phyloP scores from a whole-genome alignment of 805 yeast species.

The Barnettozyma wickerhamii region DNA sequence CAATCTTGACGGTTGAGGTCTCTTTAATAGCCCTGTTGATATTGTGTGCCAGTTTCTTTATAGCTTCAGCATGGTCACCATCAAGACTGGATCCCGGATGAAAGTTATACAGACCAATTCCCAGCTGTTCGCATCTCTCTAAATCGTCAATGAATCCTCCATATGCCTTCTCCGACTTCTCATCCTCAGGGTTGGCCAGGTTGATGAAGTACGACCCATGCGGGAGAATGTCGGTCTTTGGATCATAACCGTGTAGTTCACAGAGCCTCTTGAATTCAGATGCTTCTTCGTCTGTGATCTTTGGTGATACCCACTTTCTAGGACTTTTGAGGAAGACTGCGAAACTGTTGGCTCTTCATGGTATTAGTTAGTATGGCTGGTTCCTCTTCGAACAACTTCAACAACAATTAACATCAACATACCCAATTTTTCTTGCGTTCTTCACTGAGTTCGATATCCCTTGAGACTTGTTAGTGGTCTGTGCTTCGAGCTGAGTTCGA shows the following conservation, averaged over 20 bases:
- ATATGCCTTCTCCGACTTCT: constrained; percentile 71
- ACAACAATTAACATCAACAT: too few species aligned
- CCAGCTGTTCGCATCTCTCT: constrained; percentile 77
- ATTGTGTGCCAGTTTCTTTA: constrained; percentile 67
- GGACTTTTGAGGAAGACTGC: constrained; percentile 91
- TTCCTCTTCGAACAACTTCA: too few species aligned
- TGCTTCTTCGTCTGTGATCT: constrained; percentile 62
- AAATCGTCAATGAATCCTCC: constrained; percentile 82
- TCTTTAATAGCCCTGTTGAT: constrained; percentile 73
- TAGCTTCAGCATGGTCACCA: constrained; percentile 62
- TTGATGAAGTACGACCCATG: constrained; percentile 95
- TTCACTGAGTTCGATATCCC: constrained; percentile 61
- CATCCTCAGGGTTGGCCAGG: constrained; percentile 83
- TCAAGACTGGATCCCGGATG: constrained; percentile 90
- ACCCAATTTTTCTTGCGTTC: constrained; percentile 51
- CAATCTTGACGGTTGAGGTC: constrained; percentile 79
- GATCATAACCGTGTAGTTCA: constrained; percentile 58
- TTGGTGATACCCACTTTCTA: constrained; percentile 86
- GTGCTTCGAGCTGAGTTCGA: too few species aligned
- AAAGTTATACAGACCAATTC: constrained; percentile 83
- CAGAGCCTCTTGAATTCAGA: constrained; percentile 62
- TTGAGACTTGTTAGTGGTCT: background rate
- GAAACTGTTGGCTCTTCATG: constrained; percentile 63
- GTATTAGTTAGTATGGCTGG: constrained; percentile 1
- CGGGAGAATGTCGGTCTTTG: constrained; percentile 78